A percentile compares a stretch with the other conserved stretches of the same genome.
phyloP scores from a whole-genome alignment of 345 rosid species.

The Fremontodendron californicum region DNA sequence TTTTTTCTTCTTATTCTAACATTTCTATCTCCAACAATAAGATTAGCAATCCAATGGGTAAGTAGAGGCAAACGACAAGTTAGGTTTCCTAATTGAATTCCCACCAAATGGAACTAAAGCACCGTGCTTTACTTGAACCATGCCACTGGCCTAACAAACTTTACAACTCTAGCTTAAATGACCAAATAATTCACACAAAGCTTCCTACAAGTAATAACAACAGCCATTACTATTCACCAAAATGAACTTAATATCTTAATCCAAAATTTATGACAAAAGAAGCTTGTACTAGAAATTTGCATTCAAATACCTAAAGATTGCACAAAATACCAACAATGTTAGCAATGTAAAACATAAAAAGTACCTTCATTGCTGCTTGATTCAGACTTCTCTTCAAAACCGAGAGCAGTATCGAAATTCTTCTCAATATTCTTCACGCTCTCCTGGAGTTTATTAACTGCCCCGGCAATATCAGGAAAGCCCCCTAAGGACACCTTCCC shows the following conservation, averaged over 20 bases:
- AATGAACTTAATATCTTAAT: neutral
- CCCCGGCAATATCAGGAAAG: conserved; percentile 97
- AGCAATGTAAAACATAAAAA: neutral
- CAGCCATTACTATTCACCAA: neutral
- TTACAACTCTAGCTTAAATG: neutral
- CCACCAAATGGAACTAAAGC: neutral
- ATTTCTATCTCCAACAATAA: neutral
- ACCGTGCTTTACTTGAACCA: neutral
- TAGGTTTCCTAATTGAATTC: neutral
- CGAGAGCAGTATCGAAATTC: conserved; percentile 93
- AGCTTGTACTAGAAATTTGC: neutral
- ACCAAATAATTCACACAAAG: neutral
- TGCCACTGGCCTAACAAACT: neutral
- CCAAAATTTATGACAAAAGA: neutral
- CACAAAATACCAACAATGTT: neutral
- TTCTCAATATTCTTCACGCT: conserved; percentile 98
- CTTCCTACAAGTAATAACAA: neutral
- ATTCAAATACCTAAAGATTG: neutral
- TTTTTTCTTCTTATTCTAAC: neutral
- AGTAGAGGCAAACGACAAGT: neutral
- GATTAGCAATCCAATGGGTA: neutral
- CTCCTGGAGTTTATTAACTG: conserved; percentile 94
- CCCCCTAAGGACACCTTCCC: conserved; percentile 78
- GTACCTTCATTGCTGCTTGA: conserved; percentile 57
- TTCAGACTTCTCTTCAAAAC: conserved; percentile 78